Conservation (phyloP, 805 yeast species). For the Cyberlindnera subsufficiens region DNA sequence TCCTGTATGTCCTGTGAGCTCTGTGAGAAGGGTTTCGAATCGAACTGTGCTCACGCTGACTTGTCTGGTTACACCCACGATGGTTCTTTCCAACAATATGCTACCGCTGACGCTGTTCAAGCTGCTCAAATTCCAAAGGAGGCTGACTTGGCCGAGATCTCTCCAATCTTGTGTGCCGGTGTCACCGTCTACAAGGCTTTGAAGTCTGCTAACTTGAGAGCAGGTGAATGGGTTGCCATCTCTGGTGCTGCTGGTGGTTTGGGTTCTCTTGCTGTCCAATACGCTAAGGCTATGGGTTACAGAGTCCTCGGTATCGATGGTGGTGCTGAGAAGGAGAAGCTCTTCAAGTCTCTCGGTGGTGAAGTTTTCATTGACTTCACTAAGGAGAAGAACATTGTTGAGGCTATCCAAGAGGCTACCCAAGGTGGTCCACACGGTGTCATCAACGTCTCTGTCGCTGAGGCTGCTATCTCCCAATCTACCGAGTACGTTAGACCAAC, state of each 20-base stretch:
- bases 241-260: slow-evolving; percentile 84
- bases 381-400: slow-evolving; percentile 44
- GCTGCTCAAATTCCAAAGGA: slow-evolving; percentile 58
- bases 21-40: slow-evolving; percentile 54
- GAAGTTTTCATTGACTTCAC: slow-evolving; percentile 58
- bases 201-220: slow-evolving; percentile 47
- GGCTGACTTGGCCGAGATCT: slow-evolving; percentile 51
- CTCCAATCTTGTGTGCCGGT: slow-evolving; percentile 39
- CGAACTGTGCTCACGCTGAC: slow-evolving; percentile 67
- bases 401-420: slow-evolving; percentile 43
- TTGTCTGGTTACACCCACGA: slow-evolving; percentile 47
- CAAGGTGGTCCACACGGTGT: slow-evolving; percentile 65
- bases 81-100: slow-evolving; percentile 58
- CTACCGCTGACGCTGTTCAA: slow-evolving; percentile 60
- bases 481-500: slow-evolving; percentile 50
- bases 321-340: slow-evolving; percentile 59
- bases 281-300: slow-evolving; percentile 73
- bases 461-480: slow-evolving; percentile 44
- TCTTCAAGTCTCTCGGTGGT: slow-evolving; percentile 56
- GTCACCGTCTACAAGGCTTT: slow-evolving; percentile 66
- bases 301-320: slow-evolving; percentile 72
- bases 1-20: slow-evolving; percentile 62
- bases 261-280: slow-evolving; percentile 74
- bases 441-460: slow-evolving; percentile 37
- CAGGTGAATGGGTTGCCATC: slow-evolving; percentile 73